Percentiles rank a stretch among this genome's conserved stretches.
These are phyloP conservation scores for Phylloporus scabripes DNA, from an alignment of 768 basidiomycete genomes.

Conservation along the genomic window DNA sequence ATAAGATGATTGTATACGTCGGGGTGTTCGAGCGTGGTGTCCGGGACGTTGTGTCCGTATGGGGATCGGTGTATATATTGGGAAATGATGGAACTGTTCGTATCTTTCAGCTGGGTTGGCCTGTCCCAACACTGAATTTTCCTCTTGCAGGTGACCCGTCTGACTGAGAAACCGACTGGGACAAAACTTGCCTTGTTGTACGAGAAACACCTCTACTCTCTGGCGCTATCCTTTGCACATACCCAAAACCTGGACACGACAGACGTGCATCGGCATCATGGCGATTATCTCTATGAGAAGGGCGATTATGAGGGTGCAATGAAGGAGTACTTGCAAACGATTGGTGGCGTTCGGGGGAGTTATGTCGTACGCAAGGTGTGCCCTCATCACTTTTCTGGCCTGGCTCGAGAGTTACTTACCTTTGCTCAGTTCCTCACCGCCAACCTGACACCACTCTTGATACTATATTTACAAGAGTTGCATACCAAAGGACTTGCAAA, in stretches of 20 bases:
- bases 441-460: slow-evolving; percentile 91
- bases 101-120: not conserved
- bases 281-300: slow-evolving; percentile 86
- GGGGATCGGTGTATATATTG: slow-evolving; percentile 76
- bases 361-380: slow-evolving; percentile 94
- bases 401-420: slow-evolving; percentile 4
- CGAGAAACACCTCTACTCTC: slow-evolving; percentile 65
- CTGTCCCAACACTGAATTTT: not conserved
- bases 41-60: slow-evolving; percentile 73
- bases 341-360: slow-evolving; percentile 85
- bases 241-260: slow-evolving; percentile 78
- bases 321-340: slow-evolving; percentile 86
- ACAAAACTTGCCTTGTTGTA: slow-evolving; percentile 87
- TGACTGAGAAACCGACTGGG: slow-evolving; percentile 75
- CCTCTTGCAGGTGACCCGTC: slow-evolving; percentile 47
- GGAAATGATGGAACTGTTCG: slow-evolving; percentile 73
- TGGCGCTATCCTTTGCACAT: slow-evolving; percentile 80
- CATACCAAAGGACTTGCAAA: slow-evolving; percentile 89
- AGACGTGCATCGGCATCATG: slow-evolving; percentile 86
- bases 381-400: not conserved
- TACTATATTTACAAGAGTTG: slow-evolving; percentile 92
- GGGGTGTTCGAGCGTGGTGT: slow-evolving; percentile 81
- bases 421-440: slow-evolving; percentile 82
- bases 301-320: slow-evolving; percentile 92
- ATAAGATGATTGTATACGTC: slow-evolving; percentile 83